Evolutionary conservation across 2,329 filamentous ascomycete genomes (phyloP), one percentile per base, ranked within the genome.

Genomic region (Triangularia setosa): DNA sequence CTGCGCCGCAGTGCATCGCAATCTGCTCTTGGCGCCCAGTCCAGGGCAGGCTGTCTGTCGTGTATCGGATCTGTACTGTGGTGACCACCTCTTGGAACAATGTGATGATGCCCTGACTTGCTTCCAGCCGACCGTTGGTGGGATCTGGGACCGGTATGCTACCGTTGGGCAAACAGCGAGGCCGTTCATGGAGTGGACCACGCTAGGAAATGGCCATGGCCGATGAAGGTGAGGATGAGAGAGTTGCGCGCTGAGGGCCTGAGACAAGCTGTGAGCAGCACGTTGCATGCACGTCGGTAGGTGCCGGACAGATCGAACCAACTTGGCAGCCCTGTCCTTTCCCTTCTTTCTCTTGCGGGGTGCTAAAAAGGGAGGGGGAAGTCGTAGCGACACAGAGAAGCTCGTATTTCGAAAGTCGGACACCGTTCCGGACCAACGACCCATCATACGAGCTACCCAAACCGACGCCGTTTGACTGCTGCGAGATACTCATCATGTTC

Each of bases 1-100:
- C 58, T 60, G 58, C 58, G 58, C 58, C 58, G 48, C 58, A 44
- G 40, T 27, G 48, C 58, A 60, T 60, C 25, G 40, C 40, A 60
- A 48, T 60, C 2, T 30, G 40, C 40, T 53, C 58, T 60, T 60
- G 58, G 58, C 40, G 40, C 23, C 58, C 8, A 25, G 14, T 30
- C 35, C 28, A 55, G 23, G 52, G 52, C 52, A 27, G 23, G 52
- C 6, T 16, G 52, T 55, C n/a, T 48, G n/a, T 48, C 8, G 40
- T 48, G 40, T 48, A 48, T 48, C 40, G 40, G 40, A 48, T 48
- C 21, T 48, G 8, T 21, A 48, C 40, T 48, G 40, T 48, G 40
- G 40, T 48, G 40, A 48, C 40, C 40, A 48, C 40, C 40, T 21
- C 40, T 40, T 40, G 35, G 35, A 40, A 40, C 35, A 40, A n/a